A percentile compares a stretch with the other conserved stretches of the same genome.
Evolutionary conservation across 495 filamentous ascomycete genomes (phyloP).

Genomic region (Evansstolkia leycettana): DNA sequence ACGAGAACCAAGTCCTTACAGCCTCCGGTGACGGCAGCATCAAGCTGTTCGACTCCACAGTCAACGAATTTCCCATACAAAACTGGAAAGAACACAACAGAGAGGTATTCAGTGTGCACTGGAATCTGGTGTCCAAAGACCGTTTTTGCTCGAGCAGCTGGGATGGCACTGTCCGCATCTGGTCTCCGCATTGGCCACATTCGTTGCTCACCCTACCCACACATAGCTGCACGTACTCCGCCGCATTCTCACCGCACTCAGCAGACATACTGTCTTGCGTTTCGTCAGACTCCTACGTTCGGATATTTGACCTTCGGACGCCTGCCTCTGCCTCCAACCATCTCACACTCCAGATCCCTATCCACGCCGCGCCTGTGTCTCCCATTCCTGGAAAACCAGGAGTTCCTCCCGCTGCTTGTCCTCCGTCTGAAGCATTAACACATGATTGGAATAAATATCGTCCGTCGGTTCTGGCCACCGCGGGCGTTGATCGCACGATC

Average conservation of each 20-base stretch:
- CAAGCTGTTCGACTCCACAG: slow-evolving; percentile 78
- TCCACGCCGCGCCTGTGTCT: slow-evolving; percentile 48
- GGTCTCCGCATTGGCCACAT: slow-evolving; percentile 59
- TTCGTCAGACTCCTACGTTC: slow-evolving; percentile 70
- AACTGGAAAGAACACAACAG: slow-evolving; percentile 86
- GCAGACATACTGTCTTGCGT: slow-evolving; percentile 71
- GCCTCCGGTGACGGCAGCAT: slow-evolving; percentile 86
- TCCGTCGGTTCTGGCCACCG: slow-evolving; percentile 67
- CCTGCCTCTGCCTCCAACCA: slow-evolving; percentile 74
- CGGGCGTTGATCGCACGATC: slow-evolving; percentile 77
- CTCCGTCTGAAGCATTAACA: slow-evolving; percentile 72
- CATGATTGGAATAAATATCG: slow-evolving; percentile 99
- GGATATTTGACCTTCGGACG: slow-evolving; percentile 80
- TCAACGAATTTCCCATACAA: slow-evolving; percentile 69
- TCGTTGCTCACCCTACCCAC: slow-evolving; percentile 77
- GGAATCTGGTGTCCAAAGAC: slow-evolving; percentile 87
- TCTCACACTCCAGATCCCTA: slow-evolving; percentile 61
- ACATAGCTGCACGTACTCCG: slow-evolving; percentile 82
- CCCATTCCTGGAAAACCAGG: slow-evolving; percentile 24
- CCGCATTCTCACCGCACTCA: slow-evolving; percentile 68
- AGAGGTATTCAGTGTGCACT: slow-evolving; percentile 81
- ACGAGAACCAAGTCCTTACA: slow-evolving; percentile 84
- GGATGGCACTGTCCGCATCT: slow-evolving; percentile 91
- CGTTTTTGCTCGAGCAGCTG: slow-evolving; percentile 80
- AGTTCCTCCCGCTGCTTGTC: slow-evolving; percentile 16